A percentile compares a stretch with the other conserved stretches of the same genome.
Evolutionary conservation across 2,329 filamentous ascomycete genomes (phyloP).

Genomic region (Neonectria coccinea): DNA sequence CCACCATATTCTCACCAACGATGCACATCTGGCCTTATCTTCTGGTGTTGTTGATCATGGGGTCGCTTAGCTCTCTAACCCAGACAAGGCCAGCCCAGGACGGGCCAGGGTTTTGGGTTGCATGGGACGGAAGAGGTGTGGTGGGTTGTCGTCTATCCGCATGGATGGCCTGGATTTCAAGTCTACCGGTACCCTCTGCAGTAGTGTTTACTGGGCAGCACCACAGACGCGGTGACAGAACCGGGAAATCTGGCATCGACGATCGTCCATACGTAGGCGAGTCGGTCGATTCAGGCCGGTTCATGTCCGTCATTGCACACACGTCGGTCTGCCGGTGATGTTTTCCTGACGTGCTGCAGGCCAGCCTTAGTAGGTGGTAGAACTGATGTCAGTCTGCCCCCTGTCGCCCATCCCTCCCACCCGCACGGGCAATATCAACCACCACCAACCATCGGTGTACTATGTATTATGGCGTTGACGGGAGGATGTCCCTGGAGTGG

Average conservation of each 20-base stretch:
- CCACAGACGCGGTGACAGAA: not conserved
- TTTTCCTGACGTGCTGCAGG: not conserved
- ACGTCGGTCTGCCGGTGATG: not conserved
- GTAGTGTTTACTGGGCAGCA: constrained; percentile 1
- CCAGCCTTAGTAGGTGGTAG: not conserved
- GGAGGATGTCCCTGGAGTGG: not conserved
- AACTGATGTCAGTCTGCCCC: constrained; percentile 3
- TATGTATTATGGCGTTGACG: not conserved
- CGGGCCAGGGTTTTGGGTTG: constrained; percentile 13
- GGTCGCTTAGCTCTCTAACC: constrained; percentile 23
- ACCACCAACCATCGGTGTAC: not conserved
- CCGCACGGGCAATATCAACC: not conserved
- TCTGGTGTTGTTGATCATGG: constrained; percentile 33
- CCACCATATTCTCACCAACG: constrained; percentile 10
- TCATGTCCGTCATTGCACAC: constrained; percentile 10
- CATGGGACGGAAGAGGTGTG: not conserved
- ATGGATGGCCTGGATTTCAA: not conserved
- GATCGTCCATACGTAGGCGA: not conserved
- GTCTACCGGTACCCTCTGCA: not conserved
- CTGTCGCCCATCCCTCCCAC: not conserved
- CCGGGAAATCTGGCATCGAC: constrained; percentile 1
- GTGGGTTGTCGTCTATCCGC: not conserved
- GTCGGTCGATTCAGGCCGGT: constrained; percentile 3
- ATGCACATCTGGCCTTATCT: constrained; percentile 34
- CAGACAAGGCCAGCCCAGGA: constrained; percentile 11